Evolutionary conservation across 192 early-diverging fungal genomes (phyloP), one percentile per base, ranked within the genome.

Genomic region (Backusella mclennaniae): DNA sequence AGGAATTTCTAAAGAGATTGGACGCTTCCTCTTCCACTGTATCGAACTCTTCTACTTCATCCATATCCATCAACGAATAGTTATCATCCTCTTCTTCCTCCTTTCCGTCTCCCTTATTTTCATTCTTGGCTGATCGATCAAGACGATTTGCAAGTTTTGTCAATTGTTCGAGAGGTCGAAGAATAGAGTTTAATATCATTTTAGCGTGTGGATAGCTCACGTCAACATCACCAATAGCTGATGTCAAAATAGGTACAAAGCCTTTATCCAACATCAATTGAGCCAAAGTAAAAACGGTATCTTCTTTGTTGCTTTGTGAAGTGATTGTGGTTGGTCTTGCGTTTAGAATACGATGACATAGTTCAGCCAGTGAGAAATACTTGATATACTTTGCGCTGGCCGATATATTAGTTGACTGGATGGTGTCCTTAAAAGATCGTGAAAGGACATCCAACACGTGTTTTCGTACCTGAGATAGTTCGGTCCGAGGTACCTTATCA

Each of bases 141-240:
- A 97, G 87, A 79, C 91, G 93, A 49, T 95, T 93, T 14, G 96
- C 95, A 3, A 93, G 77, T 79, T 96, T 95, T 23, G 97, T 92
- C 75, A 99, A 84, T 35, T 89, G 87, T 79, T 98, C 97, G 52
- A 98, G 85, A 5, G 97, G 98, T 66, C 94, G 94, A 63, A 98
- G 76, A 66, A 99, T 86, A 3, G 91, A 79, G 33, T 84, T 90
- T 11, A 97, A 88, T 41, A 98, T 86, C 17, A 86, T 82, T 67
- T 89, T 92, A 46, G 93, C 89, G 49, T 89, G 84, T 3, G 98
- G 98, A 79, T 97, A 95, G 78, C 96, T 94, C 36, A 96, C 83
- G 77, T 99, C 96, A 42, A 99, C 86, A 67, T 95, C 93, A 39
- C 89, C 90, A 23, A 96, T 79, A 1, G 93, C 89, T 36, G 86